Conservation (phyloP, 164 flowering plant genomes). For the Sedum album region DNA sequence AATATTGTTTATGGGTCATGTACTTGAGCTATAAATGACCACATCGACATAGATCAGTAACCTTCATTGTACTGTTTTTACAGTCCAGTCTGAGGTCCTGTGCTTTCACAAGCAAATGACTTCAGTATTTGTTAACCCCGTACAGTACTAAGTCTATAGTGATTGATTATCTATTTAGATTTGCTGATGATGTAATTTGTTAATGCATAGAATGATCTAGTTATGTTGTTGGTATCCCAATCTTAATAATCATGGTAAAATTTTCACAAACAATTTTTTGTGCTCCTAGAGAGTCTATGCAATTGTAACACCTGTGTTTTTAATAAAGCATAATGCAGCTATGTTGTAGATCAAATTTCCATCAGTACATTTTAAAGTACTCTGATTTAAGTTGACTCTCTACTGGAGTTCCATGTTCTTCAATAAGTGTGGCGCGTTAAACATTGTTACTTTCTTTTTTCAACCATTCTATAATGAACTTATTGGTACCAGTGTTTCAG, state of each 20-base stretch:
- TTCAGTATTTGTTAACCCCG: not conserved
- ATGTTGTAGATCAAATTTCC: not conserved
- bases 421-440: not conserved
- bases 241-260: not conserved
- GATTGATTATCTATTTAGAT: too few relatives aligned
- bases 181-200: too few relatives aligned
- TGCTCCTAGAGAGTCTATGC: not conserved
- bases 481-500: not conserved
- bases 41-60: not conserved
- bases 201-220: too few relatives aligned
- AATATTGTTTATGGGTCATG: not conserved
- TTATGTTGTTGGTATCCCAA: not conserved
- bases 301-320: not conserved
- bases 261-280: not conserved
- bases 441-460: not conserved
- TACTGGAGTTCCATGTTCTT: not conserved
- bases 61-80: not conserved
- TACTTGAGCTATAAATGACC: not conserved
- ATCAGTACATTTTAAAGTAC: not conserved
- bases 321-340: not conserved
- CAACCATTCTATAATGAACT: not conserved
- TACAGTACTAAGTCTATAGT: too few relatives aligned
- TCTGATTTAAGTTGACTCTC: not conserved
- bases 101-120: not conserved
- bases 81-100: not conserved